Conservation (phyloP, 768 basidiomycete genomes). For the Calocybe indica region DNA sequence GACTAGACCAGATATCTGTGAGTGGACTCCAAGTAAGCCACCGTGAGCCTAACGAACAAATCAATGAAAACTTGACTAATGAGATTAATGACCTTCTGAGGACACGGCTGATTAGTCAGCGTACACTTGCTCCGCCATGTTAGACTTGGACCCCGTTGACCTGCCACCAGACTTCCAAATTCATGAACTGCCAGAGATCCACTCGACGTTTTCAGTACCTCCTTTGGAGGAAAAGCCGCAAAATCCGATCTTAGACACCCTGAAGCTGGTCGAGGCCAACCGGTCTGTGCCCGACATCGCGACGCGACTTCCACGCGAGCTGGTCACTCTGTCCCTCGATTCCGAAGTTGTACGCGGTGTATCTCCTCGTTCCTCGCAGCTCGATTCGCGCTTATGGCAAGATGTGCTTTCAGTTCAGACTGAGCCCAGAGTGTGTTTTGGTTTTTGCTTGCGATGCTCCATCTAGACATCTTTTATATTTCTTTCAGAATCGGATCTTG, state of each 20-base stretch:
- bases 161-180: background rate
- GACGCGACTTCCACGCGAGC: conserved; percentile 22
- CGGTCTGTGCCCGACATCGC: conserved; percentile 4
- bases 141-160: background rate
- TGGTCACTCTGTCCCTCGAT: conserved; percentile 19
- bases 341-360: conserved; percentile 4
- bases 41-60: too few relatives aligned
- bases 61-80: too few relatives aligned
- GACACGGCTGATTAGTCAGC: too few relatives aligned
- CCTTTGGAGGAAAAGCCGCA: conserved; percentile 66
- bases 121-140: too few relatives aligned
- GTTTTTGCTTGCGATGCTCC: background rate
- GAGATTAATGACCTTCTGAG: too few relatives aligned
- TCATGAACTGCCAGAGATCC: conserved; percentile 31
- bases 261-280: conserved; percentile 27
- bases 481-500: conserved; percentile 36
- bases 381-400: conserved; percentile 10
- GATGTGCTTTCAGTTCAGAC: conserved; percentile 15
- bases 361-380: background rate
- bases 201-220: conserved; percentile 56
- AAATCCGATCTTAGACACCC: conserved; percentile 65
- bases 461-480: too few relatives aligned
- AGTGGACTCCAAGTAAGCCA: too few relatives aligned
- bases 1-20: too few relatives aligned
- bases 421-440: conserved; percentile 14